Evolutionary conservation across 2,329 filamentous ascomycete genomes (phyloP).

Genomic region (Neurospora sp.): DNA sequence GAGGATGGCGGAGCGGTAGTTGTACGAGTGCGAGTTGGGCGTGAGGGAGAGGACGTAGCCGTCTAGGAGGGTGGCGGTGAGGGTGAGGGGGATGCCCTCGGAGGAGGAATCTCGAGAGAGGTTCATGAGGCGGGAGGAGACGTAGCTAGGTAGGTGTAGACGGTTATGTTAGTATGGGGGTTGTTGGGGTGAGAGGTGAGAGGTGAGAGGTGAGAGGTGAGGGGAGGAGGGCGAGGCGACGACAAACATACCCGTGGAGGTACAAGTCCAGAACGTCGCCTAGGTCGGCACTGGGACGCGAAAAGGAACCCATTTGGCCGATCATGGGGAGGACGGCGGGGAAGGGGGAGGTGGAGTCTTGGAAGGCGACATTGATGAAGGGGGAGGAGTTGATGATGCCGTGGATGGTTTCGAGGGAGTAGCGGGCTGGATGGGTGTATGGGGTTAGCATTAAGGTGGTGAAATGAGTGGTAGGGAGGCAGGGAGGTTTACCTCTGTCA

Average conservation of each 20-base stretch:
- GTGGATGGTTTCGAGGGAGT: slow-evolving; percentile 65
- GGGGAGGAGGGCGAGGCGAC: too few species aligned
- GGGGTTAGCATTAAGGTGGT: slow-evolving; percentile 5
- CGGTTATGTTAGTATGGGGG: too few species aligned
- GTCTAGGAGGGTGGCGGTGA: slow-evolving; percentile 58
- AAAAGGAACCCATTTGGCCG: slow-evolving; percentile 68
- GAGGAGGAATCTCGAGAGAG: slow-evolving; percentile 45
- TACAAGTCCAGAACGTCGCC: slow-evolving; percentile 65
- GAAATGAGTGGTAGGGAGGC: not conserved
- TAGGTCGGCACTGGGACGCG: slow-evolving; percentile 44
- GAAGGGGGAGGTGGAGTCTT: slow-evolving; percentile 52
- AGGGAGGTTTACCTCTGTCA: slow-evolving; percentile 42
- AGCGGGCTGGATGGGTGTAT: slow-evolving; percentile 41
- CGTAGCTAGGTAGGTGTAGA: slow-evolving; percentile 36
- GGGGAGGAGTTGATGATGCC: slow-evolving; percentile 62
- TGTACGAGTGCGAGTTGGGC: slow-evolving; percentile 72
- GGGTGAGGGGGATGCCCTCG: slow-evolving; percentile 63
- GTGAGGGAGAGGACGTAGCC: slow-evolving; percentile 71
- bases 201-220: too few species aligned
- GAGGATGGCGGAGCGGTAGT: slow-evolving; percentile 72
- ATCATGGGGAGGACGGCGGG: slow-evolving; percentile 78
- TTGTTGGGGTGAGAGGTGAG: too few species aligned
- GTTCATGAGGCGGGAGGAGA: slow-evolving; percentile 68
- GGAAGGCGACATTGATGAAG: slow-evolving; percentile 74
- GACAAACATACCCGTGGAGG: slow-evolving; percentile 50